Conservation (phyloP, 2,329 filamentous ascomycete species). For the Aureobasidium sp. region DNA sequence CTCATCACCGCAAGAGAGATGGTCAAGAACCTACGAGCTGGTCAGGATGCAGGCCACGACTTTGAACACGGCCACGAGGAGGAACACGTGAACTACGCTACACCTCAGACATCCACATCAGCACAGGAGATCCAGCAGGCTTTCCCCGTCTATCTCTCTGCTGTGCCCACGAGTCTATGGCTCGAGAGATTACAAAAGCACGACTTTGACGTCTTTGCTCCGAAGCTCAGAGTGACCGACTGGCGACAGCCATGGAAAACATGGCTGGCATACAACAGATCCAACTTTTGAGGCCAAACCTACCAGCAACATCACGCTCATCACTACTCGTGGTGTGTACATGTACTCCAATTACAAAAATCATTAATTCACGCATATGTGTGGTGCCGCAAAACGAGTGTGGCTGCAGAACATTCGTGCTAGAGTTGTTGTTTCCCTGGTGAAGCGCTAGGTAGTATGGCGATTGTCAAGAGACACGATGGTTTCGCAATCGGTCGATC, state of each 20-base stretch:
- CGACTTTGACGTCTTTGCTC: slow-evolving; percentile 74
- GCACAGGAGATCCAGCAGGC: slow-evolving; percentile 52
- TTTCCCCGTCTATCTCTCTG: slow-evolving; percentile 74
- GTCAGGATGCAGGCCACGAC: slow-evolving; percentile 68
- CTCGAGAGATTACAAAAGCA: slow-evolving; percentile 65
- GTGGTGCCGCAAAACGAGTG: neutral
- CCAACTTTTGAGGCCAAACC: slow-evolving; percentile 36
- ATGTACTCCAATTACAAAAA: neutral
- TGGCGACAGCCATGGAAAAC: slow-evolving; percentile 84
- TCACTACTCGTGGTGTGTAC: neutral
- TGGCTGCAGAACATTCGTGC: neutral
- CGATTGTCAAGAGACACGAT: neutral
- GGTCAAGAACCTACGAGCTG: slow-evolving; percentile 68
- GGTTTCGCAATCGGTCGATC: neutral
- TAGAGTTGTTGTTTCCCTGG: neutral
- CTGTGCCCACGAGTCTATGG: slow-evolving; percentile 69
- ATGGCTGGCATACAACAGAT: slow-evolving; percentile 51
- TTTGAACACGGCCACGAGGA: slow-evolving; percentile 81
- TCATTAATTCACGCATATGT: neutral
- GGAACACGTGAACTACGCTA: slow-evolving; percentile 49
- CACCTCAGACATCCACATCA: slow-evolving; percentile 27
- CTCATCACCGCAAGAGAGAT: slow-evolving; percentile 89
- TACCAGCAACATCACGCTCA: neutral
- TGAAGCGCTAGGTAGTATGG: neutral
- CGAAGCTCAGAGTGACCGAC: slow-evolving; percentile 53